Percentiles rank a stretch among this genome's conserved stretches.
Conservation (phyloP, 2,329 filamentous ascomycete genomes). For the Geosmithia flava region DNA sequence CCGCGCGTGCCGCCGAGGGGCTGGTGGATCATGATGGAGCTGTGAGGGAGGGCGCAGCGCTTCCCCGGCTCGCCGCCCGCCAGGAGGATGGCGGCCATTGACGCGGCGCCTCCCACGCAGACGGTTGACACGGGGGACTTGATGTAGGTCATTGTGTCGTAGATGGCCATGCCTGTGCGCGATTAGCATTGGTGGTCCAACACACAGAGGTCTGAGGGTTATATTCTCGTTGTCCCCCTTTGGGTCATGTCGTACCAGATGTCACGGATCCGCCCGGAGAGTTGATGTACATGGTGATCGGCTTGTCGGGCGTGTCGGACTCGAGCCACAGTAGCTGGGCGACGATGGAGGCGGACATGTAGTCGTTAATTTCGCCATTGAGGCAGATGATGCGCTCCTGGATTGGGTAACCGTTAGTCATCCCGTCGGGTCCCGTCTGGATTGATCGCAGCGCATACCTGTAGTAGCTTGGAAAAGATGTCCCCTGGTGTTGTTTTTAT, state of each 20-base stretch:
- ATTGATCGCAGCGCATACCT: slow-evolving; percentile 31
- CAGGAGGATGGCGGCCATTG: slow-evolving; percentile 84
- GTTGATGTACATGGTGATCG: slow-evolving; percentile 97
- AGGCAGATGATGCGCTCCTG: slow-evolving; percentile 89
- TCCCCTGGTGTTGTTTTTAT: slow-evolving; percentile 42
- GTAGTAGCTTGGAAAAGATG: slow-evolving; percentile 69
- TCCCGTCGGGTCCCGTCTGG: background rate
- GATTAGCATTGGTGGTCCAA: background rate
- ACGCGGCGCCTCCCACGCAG: slow-evolving; percentile 86
- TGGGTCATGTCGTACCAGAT: slow-evolving; percentile 24
- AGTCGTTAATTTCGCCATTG: slow-evolving; percentile 84
- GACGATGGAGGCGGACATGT: slow-evolving; percentile 83
- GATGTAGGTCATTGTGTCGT: slow-evolving; percentile 98
- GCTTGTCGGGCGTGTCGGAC: slow-evolving; percentile 87
- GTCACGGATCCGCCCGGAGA: slow-evolving; percentile 90
- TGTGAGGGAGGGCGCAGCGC: slow-evolving; percentile 83
- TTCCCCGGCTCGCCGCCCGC: slow-evolving; percentile 77
- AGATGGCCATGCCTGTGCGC: slow-evolving; percentile 61
- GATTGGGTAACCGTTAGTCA: slow-evolving; percentile 5
- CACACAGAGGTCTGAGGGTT: too few relatives aligned
- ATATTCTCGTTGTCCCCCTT: too few relatives aligned
- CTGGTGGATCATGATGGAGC: slow-evolving; percentile 94
- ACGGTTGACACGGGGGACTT: slow-evolving; percentile 86
- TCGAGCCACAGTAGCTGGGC: slow-evolving; percentile 96
- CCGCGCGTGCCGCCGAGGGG: slow-evolving; percentile 63